Percentiles rank a stretch among this genome's conserved stretches.
Evolutionary conservation across 441 rosid genomes (phyloP).

Genomic region (Syzygium malaccense): DNA sequence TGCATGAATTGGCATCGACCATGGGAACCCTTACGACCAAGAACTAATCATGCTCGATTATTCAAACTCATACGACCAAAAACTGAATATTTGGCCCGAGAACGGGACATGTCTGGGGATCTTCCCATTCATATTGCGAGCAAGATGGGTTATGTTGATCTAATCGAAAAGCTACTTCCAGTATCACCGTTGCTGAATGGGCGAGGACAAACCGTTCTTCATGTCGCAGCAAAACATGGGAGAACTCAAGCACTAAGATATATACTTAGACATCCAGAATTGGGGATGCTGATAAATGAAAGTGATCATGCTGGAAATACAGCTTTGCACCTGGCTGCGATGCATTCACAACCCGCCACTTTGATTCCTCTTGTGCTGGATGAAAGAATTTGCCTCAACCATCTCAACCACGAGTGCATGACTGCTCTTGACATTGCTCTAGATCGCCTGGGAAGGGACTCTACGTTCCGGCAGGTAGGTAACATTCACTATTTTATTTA

Average conservation of each 20-base stretch:
- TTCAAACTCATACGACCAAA: rapidly evolving
- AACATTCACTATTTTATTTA: neutral
- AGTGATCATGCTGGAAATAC: neutral
- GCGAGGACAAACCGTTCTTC: neutral
- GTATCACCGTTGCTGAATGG: rapidly evolving
- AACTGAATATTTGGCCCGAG: neutral
- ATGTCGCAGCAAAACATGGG: neutral
- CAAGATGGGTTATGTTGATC: rapidly evolving
- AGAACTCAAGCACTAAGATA: rapidly evolving
- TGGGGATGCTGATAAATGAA: rapidly evolving
- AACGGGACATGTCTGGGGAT: neutral
- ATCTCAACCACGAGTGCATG: neutral
- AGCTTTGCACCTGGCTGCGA: neutral
- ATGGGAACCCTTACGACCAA: no score
- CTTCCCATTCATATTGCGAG: neutral
- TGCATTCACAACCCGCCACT: neutral
- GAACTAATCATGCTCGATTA: no score
- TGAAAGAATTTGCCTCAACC: rapidly evolving
- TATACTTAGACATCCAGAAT: rapidly evolving
- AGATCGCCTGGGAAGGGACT: rapidly evolving
- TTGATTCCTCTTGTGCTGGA: neutral
- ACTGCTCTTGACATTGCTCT: neutral
- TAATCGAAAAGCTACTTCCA: rapidly evolving
- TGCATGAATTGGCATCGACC: rapidly evolving
- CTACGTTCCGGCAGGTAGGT: neutral